These are phyloP conservation scores for Penicillium janthinellum DNA, from an alignment of 2,329 filamentous ascomycete genomes.

Conservation along the genomic window DNA sequence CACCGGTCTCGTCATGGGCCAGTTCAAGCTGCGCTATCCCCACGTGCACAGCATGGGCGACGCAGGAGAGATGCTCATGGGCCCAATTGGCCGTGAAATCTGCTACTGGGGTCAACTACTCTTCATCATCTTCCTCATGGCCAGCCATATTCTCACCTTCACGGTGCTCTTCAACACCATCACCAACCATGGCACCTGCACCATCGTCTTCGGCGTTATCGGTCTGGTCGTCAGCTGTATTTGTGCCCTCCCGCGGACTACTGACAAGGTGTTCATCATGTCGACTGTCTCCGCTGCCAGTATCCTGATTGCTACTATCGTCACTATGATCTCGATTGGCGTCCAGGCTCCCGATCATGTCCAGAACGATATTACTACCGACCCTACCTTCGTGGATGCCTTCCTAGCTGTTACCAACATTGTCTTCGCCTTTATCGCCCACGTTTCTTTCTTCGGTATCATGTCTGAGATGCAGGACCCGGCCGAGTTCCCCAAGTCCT, in stretches of 20 bases:
- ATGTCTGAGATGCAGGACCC: slow-evolving; percentile 65
- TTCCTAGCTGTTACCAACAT: slow-evolving; percentile 63
- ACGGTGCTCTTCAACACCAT: slow-evolving; percentile 66
- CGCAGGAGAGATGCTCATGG: slow-evolving; percentile 62
- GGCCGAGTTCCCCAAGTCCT: slow-evolving; percentile 60
- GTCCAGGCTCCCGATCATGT: slow-evolving; percentile 47
- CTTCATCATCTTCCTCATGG: slow-evolving; percentile 67
- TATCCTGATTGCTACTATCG: slow-evolving; percentile 62
- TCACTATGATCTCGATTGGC: slow-evolving; percentile 66
- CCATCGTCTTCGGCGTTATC: slow-evolving; percentile 61
- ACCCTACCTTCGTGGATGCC: slow-evolving; percentile 48
- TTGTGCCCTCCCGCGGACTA: slow-evolving; percentile 61
- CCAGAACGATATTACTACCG: slow-evolving; percentile 41
- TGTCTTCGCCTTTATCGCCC: slow-evolving; percentile 65
- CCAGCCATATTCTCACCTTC: slow-evolving; percentile 68
- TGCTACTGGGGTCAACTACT: slow-evolving; percentile 62
- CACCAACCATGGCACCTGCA: slow-evolving; percentile 61
- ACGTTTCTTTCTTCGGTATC: slow-evolving; percentile 67
- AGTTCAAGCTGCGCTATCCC: slow-evolving; percentile 59
- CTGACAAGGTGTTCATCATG: slow-evolving; percentile 61
- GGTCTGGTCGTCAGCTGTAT: slow-evolving; percentile 59
- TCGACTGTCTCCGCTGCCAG: slow-evolving; percentile 64
- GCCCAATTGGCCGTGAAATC: slow-evolving; percentile 61
- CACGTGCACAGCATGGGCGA: slow-evolving; percentile 67
- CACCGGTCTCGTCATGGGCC: slow-evolving; percentile 59